These are phyloP conservation scores for Aurantiochytrium sp. DNA, from an alignment of 108 stramenopile genomes.

Conservation along the genomic window DNA sequence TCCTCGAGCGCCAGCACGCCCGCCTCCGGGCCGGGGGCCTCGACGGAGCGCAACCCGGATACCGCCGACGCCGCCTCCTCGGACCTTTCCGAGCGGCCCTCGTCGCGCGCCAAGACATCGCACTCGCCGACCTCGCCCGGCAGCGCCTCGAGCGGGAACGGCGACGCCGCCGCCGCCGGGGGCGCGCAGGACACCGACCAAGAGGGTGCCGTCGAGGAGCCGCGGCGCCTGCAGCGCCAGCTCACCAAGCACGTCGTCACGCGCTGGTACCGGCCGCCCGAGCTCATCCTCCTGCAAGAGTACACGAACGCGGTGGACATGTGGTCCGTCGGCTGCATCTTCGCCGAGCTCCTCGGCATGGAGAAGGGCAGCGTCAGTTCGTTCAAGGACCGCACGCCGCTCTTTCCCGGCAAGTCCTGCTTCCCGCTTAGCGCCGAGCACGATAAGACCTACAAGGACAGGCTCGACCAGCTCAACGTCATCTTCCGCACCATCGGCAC, in stretches of 20 bases:
- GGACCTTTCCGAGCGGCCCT: neutral
- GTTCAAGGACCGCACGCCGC: constrained; percentile 50
- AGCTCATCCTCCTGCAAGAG: constrained; percentile 88
- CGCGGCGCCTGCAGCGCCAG: constrained; percentile 68
- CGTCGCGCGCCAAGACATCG: constrained; percentile 28
- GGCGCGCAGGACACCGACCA: neutral
- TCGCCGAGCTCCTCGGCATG: constrained; percentile 59
- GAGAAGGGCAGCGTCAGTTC: neutral
- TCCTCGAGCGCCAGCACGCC: neutral
- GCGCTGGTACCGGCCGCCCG: constrained; percentile 97
- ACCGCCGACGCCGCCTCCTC: neutral
- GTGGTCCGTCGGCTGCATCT: constrained; percentile 73
- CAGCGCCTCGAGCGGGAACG: neutral
- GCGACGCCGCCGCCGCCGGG: neutral
- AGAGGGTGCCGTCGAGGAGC: neutral
- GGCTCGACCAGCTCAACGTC: constrained; percentile 89
- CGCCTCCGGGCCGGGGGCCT: neutral
- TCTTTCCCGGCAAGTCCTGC: constrained; percentile 93
- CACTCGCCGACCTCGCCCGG: neutral
- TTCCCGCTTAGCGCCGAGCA: constrained; percentile 83
- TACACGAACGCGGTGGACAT: constrained; percentile 93
- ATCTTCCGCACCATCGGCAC: constrained; percentile 92
- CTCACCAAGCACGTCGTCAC: constrained; percentile 97
- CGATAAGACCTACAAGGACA: constrained; percentile 54
- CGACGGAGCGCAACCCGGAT: neutral